These are phyloP conservation scores for Barnettozyma vustinii DNA, from an alignment of 805 yeast genomes.

Conservation along the genomic window DNA sequence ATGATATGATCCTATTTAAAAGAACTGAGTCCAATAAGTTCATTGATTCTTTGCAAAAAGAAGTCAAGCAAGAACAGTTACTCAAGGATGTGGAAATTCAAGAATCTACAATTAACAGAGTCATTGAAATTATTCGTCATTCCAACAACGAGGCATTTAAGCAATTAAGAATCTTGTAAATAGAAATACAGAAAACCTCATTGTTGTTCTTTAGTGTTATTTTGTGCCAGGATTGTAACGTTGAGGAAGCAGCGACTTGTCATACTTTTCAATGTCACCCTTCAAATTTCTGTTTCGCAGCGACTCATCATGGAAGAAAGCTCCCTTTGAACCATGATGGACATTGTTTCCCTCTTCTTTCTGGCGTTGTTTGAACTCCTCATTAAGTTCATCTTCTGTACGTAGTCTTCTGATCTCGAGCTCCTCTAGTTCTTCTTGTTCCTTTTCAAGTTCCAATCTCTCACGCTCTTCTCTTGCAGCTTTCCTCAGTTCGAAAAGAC, in stretches of 20 bases:
- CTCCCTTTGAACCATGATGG: conserved; percentile 10
- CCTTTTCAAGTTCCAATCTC: conserved; percentile 15
- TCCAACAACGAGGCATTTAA: conserved; percentile 22
- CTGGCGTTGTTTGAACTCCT: conserved; percentile 15
- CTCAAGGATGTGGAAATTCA: conserved; percentile 13
- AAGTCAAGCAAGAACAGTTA: conserved; percentile 3
- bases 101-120: conserved; percentile 5
- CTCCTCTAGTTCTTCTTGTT: conserved; percentile 23
- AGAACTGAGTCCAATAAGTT: conserved; percentile 4
- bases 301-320: conserved; percentile 18
- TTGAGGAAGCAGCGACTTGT: conserved; percentile 12
- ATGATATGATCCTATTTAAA: conserved; percentile 10
- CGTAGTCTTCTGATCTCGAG: conserved; percentile 20
- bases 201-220: not conserved
- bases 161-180: conserved; percentile 15
- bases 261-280: conserved; percentile 15
- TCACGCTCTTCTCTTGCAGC: conserved; percentile 36
- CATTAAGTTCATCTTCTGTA: conserved; percentile 20
- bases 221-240: conserved; percentile 1
- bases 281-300: conserved; percentile 4
- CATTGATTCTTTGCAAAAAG: not conserved
- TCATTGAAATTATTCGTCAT: conserved; percentile 15
- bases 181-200: not conserved
- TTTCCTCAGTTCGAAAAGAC: conserved; percentile 50
- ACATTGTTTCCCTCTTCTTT: not conserved